Evolutionary conservation across 768 basidiomycete genomes (phyloP), one percentile per base, ranked within the genome.

Genomic region (Collybia mongolica): DNA sequence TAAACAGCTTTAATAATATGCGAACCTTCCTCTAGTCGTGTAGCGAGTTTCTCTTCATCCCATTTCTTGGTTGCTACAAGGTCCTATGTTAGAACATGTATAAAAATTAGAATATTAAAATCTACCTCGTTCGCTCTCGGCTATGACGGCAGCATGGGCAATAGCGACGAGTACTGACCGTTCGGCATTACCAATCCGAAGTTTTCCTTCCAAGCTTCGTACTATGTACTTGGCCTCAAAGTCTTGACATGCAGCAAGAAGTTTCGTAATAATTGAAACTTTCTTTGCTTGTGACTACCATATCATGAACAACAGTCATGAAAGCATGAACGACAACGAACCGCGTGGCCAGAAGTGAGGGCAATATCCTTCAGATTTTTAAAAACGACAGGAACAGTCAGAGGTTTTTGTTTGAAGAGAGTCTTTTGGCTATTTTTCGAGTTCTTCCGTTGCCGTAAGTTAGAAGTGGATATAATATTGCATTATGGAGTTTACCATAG

Each of bases 151-250:
- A 11, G 96, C 96, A 62, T 93, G 93, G 0, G 96, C 91, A 35
- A 99, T 73, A n/a, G 94, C 89, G 29, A 96, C 89, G 39, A 98
- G 74, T n/a, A 97, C 87, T 0, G 94, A 95, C 48, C 92, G 86
- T 65, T 98, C 97, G 6, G 97, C 97, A 63, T 98, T 89, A 37
- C 97, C 93, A 63, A 99, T 98, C 12, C 97, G 83, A 32, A 99
- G 80, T 67, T 99, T 99, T 52, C 97, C 97, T 71, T 98, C 95
- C 55, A 98, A 72, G 63, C 91, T 93, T 36, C 96, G 86, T 29
- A 98, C 87, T 57, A 98, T 90, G 65, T 95, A 99, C 64, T 98
- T 98, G 19, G 97, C 95, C 70, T 99, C 97, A 24, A 81, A 72
- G 52, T 85, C 92, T 60, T 91, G 87, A 64, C 95, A 98, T 1